Percentiles rank a stretch among this genome's conserved stretches.
Evolutionary conservation across 1,139 yeast genomes (phyloP).

Genomic region (Saccharomycopsis hybrid): DNA sequence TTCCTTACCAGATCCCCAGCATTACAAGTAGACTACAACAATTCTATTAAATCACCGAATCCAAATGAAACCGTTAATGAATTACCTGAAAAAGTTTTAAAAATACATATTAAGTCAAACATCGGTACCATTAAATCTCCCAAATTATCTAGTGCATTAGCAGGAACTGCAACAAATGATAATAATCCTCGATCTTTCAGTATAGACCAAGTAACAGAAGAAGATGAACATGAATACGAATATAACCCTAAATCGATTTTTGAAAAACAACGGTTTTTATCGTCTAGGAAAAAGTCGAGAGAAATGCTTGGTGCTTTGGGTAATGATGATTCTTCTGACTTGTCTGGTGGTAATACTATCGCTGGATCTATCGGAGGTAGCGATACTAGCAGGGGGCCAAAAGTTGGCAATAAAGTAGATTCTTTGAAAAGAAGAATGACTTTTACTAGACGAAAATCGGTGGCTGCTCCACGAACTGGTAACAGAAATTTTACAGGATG

Average conservation of each 20-base stretch:
- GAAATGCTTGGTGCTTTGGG: background rate
- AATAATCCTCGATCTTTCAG: background rate
- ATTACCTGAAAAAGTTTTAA: slow-evolving; percentile 14
- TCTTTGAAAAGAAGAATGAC: slow-evolving; percentile 13
- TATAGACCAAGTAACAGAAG: background rate
- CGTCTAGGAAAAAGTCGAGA: background rate
- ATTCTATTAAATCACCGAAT: slow-evolving; percentile 7
- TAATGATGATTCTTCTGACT: too few species aligned
- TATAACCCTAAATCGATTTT: slow-evolving; percentile 8
- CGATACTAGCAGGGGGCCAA: background rate
- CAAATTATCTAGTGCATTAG: background rate
- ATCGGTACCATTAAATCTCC: slow-evolving; percentile 19
- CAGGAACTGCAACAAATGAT: too few species aligned
- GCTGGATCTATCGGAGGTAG: background rate
- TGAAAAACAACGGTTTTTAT: slow-evolving; percentile 10
- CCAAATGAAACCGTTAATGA: slow-evolving; percentile 2
- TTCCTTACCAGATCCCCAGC: slow-evolving; percentile 59
- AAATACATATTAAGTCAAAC: slow-evolving; percentile 14
- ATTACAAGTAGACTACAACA: slow-evolving; percentile 29
- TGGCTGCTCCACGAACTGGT: background rate
- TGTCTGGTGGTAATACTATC: background rate
- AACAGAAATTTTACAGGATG: slow-evolving; percentile 11
- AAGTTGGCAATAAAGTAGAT: background rate
- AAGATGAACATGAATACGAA: slow-evolving; percentile 1
- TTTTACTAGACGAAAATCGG: slow-evolving; percentile 11